Conservation (phyloP, 139 green algal genomes). For the Asterochloris erici region DNA sequence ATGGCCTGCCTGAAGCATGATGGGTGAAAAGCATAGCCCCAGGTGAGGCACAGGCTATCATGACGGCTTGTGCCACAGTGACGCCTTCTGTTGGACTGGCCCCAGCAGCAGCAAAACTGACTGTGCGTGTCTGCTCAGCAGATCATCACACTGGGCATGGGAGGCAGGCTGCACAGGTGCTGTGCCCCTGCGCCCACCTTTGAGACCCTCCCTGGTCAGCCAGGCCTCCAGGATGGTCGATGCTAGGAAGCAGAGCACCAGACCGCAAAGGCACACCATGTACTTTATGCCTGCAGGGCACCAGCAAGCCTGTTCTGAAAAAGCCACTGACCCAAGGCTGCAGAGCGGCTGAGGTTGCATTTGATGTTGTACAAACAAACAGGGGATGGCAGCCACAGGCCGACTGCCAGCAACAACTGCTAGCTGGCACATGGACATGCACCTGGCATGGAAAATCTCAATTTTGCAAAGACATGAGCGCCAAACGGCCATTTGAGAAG, state of each 20-base stretch:
- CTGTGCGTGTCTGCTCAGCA: background rate
- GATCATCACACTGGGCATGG: background rate
- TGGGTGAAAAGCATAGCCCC: too few species aligned
- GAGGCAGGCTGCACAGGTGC: background rate
- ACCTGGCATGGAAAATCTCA: too few species aligned
- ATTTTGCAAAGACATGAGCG: too few species aligned
- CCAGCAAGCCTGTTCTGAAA: background rate
- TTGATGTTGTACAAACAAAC: too few species aligned
- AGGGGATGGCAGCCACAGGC: too few species aligned
- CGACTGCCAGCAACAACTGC: too few species aligned
- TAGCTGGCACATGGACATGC: too few species aligned
- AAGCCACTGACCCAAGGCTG: background rate
- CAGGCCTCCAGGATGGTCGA: slow-evolving; percentile 24
- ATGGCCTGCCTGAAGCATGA: too few species aligned
- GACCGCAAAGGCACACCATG: slow-evolving; percentile 18
- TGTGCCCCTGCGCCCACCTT: slow-evolving; percentile 14
- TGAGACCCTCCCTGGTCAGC: slow-evolving; percentile 26
- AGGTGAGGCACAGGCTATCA: too few species aligned
- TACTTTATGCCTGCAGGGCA: slow-evolving; percentile 15
- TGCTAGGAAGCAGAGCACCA: slow-evolving; percentile 29
- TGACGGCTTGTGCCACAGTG: too few species aligned
- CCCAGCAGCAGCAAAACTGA: background rate
- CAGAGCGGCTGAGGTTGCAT: background rate
- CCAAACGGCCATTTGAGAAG: too few species aligned
- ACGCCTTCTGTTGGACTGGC: too few species aligned